Percentiles rank a stretch among this genome's conserved stretches.
phyloP scores from a whole-genome alignment of 108 stramenopile species.

The Conticribra guillardii region DNA sequence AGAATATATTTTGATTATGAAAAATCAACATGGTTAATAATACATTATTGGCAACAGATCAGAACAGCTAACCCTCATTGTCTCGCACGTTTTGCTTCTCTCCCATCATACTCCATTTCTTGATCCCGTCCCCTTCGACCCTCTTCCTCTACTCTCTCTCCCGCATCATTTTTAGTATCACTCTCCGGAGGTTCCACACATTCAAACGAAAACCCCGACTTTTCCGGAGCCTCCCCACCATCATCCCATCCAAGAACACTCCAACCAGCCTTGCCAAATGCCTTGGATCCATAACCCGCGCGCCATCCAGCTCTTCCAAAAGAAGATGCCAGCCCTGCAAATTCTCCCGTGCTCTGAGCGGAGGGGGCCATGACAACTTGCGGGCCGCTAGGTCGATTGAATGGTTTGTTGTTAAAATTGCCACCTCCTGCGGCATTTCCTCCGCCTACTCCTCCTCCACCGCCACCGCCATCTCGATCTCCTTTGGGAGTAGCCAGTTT shows the following conservation, averaged over 20 bases:
- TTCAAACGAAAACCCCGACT: conserved; percentile 79
- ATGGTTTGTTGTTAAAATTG: conserved; percentile 13
- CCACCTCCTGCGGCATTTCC: conserved; percentile 45
- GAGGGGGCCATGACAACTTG: conserved; percentile 67
- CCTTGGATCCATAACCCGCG: conserved; percentile 84
- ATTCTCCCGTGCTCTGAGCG: conserved; percentile 61
- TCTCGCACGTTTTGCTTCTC: conserved; percentile 27
- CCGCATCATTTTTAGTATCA: conserved; percentile 13
- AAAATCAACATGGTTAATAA: too few species aligned
- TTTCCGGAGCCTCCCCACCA: conserved; percentile 62
- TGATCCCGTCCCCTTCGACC: background rate
- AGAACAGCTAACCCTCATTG: too few species aligned
- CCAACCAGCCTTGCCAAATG: conserved; percentile 87
- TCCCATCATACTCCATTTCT: conserved; percentile 12
- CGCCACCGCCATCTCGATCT: conserved; percentile 61
- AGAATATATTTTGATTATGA: too few species aligned
- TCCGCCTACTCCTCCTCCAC: conserved; percentile 57
- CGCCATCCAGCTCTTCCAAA: conserved; percentile 87
- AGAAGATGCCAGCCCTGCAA: conserved; percentile 81
- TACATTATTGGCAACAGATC: too few species aligned
- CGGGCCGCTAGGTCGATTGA: conserved; percentile 39
- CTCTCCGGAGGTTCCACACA: conserved; percentile 43
- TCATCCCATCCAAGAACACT: conserved; percentile 86
- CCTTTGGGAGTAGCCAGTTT: conserved; percentile 88
- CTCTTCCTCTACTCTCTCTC: background rate